These are phyloP conservation scores for Diaporthe capsici DNA, from an alignment of 2,329 filamentous ascomycete species.

Conservation along the genomic window DNA sequence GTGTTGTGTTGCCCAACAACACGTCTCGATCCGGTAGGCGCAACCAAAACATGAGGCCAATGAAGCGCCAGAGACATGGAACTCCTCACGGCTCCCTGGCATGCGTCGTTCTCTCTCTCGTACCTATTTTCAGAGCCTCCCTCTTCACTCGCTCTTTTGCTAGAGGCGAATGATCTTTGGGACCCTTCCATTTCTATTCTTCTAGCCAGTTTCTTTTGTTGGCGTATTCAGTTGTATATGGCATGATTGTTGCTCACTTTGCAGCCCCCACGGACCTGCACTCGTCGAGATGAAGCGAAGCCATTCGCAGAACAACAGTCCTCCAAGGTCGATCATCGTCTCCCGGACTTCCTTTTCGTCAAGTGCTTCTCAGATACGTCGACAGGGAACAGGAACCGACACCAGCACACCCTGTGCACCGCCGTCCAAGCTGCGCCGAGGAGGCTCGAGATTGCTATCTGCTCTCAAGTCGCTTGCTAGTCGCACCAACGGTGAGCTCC, in stretches of 20 bases:
- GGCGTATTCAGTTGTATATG: neutral
- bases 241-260: neutral
- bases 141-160: conserved; percentile 35
- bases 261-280: conserved; percentile 4
- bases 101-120: conserved; percentile 42
- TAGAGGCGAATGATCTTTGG: conserved; percentile 25
- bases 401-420: conserved; percentile 44
- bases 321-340: conserved; percentile 32
- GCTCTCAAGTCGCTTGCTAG: conserved; percentile 50
- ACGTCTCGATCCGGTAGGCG: neutral
- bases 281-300: conserved; percentile 41
- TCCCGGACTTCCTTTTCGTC: conserved; percentile 20
- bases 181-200: conserved; percentile 24
- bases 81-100: neutral
- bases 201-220: conserved; percentile 10
- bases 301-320: conserved; percentile 32
- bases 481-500: conserved; percentile 44
- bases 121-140: conserved; percentile 23
- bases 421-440: conserved; percentile 55
- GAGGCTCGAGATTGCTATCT: conserved; percentile 58
- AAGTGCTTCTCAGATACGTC: conserved; percentile 7
- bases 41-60: conserved; percentile 1
- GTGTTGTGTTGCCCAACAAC: neutral
- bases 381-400: conserved; percentile 6
- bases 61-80: neutral